Evolutionary conservation across 257 asterid species (phyloP).

Genomic region (Lycium barbarum): DNA sequence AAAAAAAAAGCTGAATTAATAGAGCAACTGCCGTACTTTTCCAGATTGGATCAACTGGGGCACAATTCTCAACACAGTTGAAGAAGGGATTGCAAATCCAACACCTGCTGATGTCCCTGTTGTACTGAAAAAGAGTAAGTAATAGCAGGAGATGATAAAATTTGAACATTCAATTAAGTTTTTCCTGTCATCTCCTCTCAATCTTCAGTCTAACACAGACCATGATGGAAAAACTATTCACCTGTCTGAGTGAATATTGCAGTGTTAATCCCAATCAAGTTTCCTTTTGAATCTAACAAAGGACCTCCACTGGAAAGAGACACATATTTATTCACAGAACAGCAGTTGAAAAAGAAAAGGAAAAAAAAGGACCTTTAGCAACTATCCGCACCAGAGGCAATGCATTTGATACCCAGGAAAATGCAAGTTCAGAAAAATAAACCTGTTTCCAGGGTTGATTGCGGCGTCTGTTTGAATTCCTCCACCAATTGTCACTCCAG

Average conservation of each 20-base stretch:
- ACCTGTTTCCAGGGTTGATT: slow-evolving; percentile 99
- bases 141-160: not conserved
- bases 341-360: not conserved
- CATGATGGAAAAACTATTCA: slow-evolving; percentile 29
- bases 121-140: slow-evolving; percentile 14
- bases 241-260: slow-evolving; percentile 98
- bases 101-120: slow-evolving; percentile 98
- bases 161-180: not conserved
- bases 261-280: slow-evolving; percentile 90
- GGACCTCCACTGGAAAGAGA: slow-evolving; percentile 84
- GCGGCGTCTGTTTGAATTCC: slow-evolving; percentile 99
- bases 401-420: not conserved
- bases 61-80: slow-evolving; percentile 83
- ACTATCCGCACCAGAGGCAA: not conserved
- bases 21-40: slow-evolving; percentile 52
- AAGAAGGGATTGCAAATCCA: slow-evolving; percentile 94
- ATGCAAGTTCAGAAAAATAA: slow-evolving; percentile 19
- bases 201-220: slow-evolving; percentile 27
- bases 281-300: slow-evolving; percentile 87
- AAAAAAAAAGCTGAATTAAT: not conserved
- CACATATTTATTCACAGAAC: slow-evolving; percentile 19
- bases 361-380: not conserved
- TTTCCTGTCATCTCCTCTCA: not conserved
- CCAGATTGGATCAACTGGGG: slow-evolving; percentile 93
- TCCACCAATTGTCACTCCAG: slow-evolving; percentile 96